phyloP scores from a whole-genome alignment of 1,139 yeast genomes.

The Scheffersomyces lignicola region DNA sequence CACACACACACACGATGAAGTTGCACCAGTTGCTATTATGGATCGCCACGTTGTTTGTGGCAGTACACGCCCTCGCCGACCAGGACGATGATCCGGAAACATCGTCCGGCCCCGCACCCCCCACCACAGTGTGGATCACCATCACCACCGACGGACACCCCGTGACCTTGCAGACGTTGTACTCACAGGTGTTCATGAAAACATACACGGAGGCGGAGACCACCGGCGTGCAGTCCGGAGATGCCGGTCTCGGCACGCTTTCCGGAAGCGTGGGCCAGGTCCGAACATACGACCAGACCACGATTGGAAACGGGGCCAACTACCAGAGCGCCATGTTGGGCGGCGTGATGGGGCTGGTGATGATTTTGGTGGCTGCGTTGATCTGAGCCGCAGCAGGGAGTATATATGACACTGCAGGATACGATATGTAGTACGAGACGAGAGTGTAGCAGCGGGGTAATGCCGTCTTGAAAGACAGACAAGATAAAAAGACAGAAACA shows the following conservation, averaged over 20 bases:
- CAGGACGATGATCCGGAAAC: constrained; percentile 19
- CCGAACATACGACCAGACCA: constrained; percentile 32
- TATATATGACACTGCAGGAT: no score
- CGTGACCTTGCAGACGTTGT: constrained; percentile 28
- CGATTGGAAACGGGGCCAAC: constrained; percentile 14
- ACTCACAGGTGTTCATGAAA: constrained; percentile 32
- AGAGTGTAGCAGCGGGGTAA: no score
- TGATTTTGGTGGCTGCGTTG: constrained; percentile 1
- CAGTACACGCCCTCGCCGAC: constrained; percentile 20
- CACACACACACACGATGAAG: constrained; percentile 14
- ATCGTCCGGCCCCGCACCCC: constrained; percentile 16
- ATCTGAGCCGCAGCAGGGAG: background rate
- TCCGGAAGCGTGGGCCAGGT: constrained; percentile 35
- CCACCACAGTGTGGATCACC: constrained; percentile 37
- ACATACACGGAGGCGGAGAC: constrained; percentile 23
- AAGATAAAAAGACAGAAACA: no score
- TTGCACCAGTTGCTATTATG: constrained; percentile 9
- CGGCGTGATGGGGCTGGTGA: constrained; percentile 2
- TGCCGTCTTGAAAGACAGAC: no score
- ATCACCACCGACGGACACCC: constrained; percentile 31
- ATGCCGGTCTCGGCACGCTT: constrained; percentile 38
- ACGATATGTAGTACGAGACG: no score
- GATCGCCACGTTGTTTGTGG: constrained; percentile 9
- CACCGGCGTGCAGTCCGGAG: constrained; percentile 22
- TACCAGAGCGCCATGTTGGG: background rate